Conservation (phyloP, 179 eudicot species). For the Carnegiea gigantea region DNA sequence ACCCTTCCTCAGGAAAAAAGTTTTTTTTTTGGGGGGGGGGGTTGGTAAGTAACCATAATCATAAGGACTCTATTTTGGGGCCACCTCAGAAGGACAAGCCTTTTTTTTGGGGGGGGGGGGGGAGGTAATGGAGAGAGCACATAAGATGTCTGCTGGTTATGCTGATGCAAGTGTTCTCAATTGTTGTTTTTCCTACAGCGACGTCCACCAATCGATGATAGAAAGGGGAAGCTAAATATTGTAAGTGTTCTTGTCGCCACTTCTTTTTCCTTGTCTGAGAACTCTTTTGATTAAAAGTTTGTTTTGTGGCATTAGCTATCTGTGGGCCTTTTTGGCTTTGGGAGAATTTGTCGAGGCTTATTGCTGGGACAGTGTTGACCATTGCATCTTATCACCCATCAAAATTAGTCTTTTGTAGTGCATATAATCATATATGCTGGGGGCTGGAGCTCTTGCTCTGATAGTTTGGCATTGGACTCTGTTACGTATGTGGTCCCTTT, state of each 20-base stretch:
- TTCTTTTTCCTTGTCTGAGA: not conserved
- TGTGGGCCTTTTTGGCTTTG: not conserved
- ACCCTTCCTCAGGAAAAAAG: not conserved
- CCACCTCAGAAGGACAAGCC: not conserved
- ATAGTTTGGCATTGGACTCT: not conserved
- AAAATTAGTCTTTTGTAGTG: not conserved
- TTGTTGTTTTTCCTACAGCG: slow-evolving; percentile 53
- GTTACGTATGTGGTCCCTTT: not conserved
- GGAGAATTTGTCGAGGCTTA: not conserved
- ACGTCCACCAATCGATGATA: slow-evolving; percentile 68
- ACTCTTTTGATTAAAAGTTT: not conserved
- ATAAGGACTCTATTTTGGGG: not conserved
- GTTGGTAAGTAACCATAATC: not conserved
- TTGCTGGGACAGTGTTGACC: not conserved
- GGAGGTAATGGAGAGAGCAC: not conserved
- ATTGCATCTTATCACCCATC: slow-evolving; percentile 1
- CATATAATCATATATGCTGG: not conserved
- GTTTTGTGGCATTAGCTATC: not conserved
- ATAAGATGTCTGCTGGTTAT: not conserved
- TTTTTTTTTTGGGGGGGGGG: not conserved
- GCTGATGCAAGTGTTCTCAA: slow-evolving; percentile 7
- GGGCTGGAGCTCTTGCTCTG: not conserved
- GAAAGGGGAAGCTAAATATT: slow-evolving; percentile 56
- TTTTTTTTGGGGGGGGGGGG: not conserved
- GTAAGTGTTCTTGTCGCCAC: slow-evolving; percentile 38